These are phyloP conservation scores for Elsinoe perseae DNA, from an alignment of 2,329 filamentous ascomycete genomes.

Conservation along the genomic window DNA sequence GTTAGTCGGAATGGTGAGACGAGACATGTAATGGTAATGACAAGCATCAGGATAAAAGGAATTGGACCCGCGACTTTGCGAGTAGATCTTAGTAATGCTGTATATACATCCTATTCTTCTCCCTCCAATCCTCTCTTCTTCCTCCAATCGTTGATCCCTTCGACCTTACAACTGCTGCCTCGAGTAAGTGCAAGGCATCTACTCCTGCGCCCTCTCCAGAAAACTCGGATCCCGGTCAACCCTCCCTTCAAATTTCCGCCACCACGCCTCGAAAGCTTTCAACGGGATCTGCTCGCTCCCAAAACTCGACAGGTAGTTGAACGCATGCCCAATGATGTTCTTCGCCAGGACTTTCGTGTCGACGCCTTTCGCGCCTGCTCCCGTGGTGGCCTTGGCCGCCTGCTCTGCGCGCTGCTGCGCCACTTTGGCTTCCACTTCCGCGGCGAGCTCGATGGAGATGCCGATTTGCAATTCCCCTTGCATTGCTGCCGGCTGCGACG, in stretches of 20 bases:
- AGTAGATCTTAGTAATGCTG: conserved; percentile 10
- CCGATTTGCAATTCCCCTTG: conserved; percentile 62
- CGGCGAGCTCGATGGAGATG: conserved; percentile 69
- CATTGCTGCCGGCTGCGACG: conserved; percentile 21
- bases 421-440: conserved; percentile 62
- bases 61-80: neutral
- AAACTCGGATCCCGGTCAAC: conserved; percentile 83
- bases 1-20: neutral
- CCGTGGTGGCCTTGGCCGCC: conserved; percentile 18
- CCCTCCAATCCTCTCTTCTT: neutral
- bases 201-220: conserved; percentile 59
- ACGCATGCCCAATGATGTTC: conserved; percentile 91
- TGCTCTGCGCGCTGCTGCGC: conserved; percentile 46
- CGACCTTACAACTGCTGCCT: too few species aligned
- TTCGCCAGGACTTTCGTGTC: conserved; percentile 78
- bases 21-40: conserved; percentile 8
- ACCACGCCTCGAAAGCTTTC: conserved; percentile 95
- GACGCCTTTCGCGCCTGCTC: conserved; percentile 35
- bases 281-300: conserved; percentile 85
- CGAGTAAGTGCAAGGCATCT: conserved; percentile 22
- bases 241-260: conserved; percentile 87
- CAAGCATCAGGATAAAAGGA: neutral
- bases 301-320: conserved; percentile 91
- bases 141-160: too few species aligned
- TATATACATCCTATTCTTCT: neutral